Evolutionary conservation across 805 yeast genomes (phyloP).

Genomic region (Kodamaea laetipori): DNA sequence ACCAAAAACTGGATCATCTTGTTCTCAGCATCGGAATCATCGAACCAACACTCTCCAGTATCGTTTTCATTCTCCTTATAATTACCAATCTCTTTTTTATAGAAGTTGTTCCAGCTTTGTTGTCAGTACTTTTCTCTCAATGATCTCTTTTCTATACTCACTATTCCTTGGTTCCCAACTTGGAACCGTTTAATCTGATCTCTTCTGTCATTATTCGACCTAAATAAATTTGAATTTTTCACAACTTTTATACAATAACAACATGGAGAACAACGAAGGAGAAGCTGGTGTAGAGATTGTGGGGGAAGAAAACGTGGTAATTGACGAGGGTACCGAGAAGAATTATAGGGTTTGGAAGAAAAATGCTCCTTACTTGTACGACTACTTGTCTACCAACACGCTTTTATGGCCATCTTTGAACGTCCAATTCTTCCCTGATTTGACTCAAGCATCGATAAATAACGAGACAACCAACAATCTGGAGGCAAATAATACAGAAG

Average conservation of each 20-base stretch:
- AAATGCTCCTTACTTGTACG: constrained; percentile 58
- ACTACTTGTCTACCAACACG: constrained; percentile 51
- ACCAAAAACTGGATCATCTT: constrained; percentile 74
- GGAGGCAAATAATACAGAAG: not conserved
- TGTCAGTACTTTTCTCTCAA: constrained; percentile 21
- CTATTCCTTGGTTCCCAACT: constrained; percentile 84
- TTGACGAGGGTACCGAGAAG: constrained; percentile 35
- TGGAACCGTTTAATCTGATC: constrained; percentile 67
- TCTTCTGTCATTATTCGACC: constrained; percentile 20
- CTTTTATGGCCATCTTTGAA: constrained; percentile 67
- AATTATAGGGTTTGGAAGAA: constrained; percentile 63
- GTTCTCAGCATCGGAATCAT: constrained; percentile 89
- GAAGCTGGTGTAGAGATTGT: constrained; percentile 4
- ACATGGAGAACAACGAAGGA: not conserved
- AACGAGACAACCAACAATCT: constrained; percentile 3
- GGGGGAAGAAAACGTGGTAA: constrained; percentile 15
- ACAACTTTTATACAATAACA: not conserved
- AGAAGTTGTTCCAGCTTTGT: constrained; percentile 82
- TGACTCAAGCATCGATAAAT: constrained; percentile 17
- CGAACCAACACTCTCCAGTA: constrained; percentile 96
- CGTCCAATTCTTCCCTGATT: constrained; percentile 65
- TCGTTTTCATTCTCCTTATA: constrained; percentile 75
- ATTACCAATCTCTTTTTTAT: constrained; percentile 69
- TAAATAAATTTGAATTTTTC: constrained; percentile 2
- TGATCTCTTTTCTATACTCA: constrained; percentile 30